Base-by-base conservation (phyloP, 2,329 filamentous ascomycete genomes). In the Emydomyces testavorans region DNA sequence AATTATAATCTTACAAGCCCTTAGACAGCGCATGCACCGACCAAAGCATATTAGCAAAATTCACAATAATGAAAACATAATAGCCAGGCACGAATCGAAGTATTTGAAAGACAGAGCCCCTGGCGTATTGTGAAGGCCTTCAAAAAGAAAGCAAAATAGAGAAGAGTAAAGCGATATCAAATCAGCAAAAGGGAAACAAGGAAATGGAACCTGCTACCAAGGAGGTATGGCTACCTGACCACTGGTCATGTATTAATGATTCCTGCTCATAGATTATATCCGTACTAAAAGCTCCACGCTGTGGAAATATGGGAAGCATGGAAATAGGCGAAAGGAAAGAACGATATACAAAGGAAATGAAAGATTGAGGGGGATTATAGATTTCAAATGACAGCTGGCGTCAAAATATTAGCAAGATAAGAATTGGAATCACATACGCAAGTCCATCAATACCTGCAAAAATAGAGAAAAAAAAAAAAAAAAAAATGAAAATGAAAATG, bases 31-130 rank as follows among this genome's bases (percentile, higher is more conserved):
- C 26, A 39, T 13, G 29, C 15, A 23, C 15, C 32, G 37, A 47
- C 18, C 16, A 37, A 37, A 50, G 39, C n/a, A 34, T 44, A 41
- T 54, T 43, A 43, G 34, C 40, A 43, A 43, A 13, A 8, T 11
- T n/a, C 15, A 20, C 13, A 41, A 24, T 31, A 31, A 41, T 15
- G n/a, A 41, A 11, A 34, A 34, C n/a, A 21, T 4, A 11, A 32
- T 21, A 35, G 11, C 40, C 40, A 43, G 40, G 40, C 18, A 23
- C 29, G 40, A 34, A 43, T 43, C 16, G 40, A 34, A 43, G 26
- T 16, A 6, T 8, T 26, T 15, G 7, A 29, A 23, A 18, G 10
- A 2, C 31, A 42, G 4, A 38, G 28, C 35, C 32, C 35, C 43
- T 45, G 43, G 32, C 43, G 28, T 21, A 15, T 37, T 4, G 28